Evolutionary conservation across 306 rosid species (phyloP).

Genomic region (Quillaja saponaria): DNA sequence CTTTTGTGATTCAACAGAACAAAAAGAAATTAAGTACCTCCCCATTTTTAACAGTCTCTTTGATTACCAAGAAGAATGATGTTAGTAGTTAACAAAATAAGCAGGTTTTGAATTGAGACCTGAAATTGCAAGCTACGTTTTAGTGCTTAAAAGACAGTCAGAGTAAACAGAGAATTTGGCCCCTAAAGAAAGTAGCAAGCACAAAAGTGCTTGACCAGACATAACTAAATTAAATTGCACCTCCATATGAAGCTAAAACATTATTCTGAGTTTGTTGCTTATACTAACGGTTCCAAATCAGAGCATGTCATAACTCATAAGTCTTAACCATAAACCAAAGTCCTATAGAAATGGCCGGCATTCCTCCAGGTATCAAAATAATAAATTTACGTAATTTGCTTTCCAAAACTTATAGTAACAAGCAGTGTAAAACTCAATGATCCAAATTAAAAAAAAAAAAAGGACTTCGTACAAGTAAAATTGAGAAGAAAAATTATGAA

Average conservation of each 20-base stretch:
- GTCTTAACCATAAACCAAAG: too few species aligned
- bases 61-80: background rate
- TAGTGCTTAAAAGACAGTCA: conserved; percentile 1
- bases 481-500: background rate
- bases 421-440: background rate
- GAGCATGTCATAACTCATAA: too few species aligned
- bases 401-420: too few species aligned
- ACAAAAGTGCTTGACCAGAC: too few species aligned
- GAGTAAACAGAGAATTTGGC: background rate
- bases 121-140: background rate
- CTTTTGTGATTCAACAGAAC: background rate
- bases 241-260: too few species aligned
- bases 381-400: too few species aligned
- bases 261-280: too few species aligned
- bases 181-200: background rate
- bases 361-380: too few species aligned
- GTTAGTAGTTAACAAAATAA: background rate
- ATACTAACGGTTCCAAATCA: too few species aligned
- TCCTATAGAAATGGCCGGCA: too few species aligned
- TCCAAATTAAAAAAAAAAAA: background rate
- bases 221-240: too few species aligned
- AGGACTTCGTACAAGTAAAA: background rate
- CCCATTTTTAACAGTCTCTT: background rate
- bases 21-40: background rate
- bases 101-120: too few species aligned